Base-by-base conservation (phyloP, 768 basidiomycete species). In the Boletellus emodensis region DNA sequence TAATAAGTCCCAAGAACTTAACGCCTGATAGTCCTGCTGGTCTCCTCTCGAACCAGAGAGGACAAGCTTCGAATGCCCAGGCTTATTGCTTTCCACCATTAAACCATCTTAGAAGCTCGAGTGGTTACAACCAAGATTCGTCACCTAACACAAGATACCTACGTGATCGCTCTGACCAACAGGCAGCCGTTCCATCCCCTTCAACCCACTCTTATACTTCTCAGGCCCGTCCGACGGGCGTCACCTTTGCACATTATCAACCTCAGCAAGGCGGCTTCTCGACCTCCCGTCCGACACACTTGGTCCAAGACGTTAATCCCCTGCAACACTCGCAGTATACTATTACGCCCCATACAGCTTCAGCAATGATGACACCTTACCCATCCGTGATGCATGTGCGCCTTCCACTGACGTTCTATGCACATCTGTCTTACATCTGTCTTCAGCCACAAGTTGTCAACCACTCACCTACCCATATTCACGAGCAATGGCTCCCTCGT, bases 201-300 rank as follows among this genome's bases (percentile, higher is more conserved):
- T 20, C 59, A 1, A 38, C 66, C 9, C 59, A 54, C 17, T 40
- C 60, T n/a, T 53, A 54, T 20, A 20, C 51, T 38, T 38, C 65
- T 37, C 58, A 61, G 22, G 39, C 60, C 6, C 64, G 56, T 32
- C 39, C 65, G 8, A 14, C 61, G 36, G 54, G 61, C 13, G 62
- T 72, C 44, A 70, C 69, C 10, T 71, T 71, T 52, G 68, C 70
- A 26, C 69, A 71, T 40, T 71, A 71, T 57, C 71, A 71, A 18
- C 69, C 69, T 11, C 66, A 69, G 35, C 71, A 65, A 52, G 68
- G 67, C 15, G 71, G 66, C 9, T 71, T 71, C 35, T 64, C 70
- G 11, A 68, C 68, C 26, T 60, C 67, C 44, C 58, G 59, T 22
- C 70, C 70, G 18, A 63, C 70, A 2, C 61, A 64, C 46, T 48